phyloP scores from a whole-genome alignment of 2,329 filamentous ascomycete species.

The Pleoardoris graminearum region DNA sequence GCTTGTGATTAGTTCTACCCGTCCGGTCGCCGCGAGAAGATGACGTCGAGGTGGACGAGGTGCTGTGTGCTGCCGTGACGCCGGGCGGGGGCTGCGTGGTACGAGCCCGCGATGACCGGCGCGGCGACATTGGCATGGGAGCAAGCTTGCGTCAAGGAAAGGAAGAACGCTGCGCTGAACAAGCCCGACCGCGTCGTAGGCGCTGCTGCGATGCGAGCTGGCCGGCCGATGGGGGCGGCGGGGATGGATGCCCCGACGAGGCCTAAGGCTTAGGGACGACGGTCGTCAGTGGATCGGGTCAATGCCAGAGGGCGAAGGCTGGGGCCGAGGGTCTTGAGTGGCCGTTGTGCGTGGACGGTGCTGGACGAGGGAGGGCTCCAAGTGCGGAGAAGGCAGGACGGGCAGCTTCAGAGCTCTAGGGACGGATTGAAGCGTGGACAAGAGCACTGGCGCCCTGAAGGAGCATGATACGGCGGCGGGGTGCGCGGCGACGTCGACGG shows the following conservation, averaged over 20 bases:
- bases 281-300: too few species aligned
- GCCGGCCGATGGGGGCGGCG: conserved; percentile 17
- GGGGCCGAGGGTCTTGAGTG: too few species aligned
- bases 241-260: conserved; percentile 15
- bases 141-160: conserved; percentile 1
- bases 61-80: conserved; percentile 71
- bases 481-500: too few species aligned
- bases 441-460: too few species aligned
- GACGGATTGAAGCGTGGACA: too few species aligned
- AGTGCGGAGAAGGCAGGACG: too few species aligned
- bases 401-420: too few species aligned
- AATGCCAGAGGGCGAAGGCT: too few species aligned
- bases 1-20: conserved; percentile 72
- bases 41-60: conserved; percentile 70
- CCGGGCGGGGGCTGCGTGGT: conserved; percentile 69
- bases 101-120: conserved; percentile 90
- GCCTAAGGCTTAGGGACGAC: too few species aligned
- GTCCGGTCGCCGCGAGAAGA: conserved; percentile 75
- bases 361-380: too few species aligned
- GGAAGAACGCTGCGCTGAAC: conserved; percentile 10
- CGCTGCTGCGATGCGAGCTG: conserved; percentile 13
- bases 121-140: conserved; percentile 62
- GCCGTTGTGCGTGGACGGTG: too few species aligned
- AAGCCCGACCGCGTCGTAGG: conserved; percentile 10
- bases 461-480: too few species aligned